A percentile compares a stretch with the other conserved stretches of the same genome.
phyloP scores from a whole-genome alignment of 139 green algal species.

The Chlamydomonas applanata region DNA sequence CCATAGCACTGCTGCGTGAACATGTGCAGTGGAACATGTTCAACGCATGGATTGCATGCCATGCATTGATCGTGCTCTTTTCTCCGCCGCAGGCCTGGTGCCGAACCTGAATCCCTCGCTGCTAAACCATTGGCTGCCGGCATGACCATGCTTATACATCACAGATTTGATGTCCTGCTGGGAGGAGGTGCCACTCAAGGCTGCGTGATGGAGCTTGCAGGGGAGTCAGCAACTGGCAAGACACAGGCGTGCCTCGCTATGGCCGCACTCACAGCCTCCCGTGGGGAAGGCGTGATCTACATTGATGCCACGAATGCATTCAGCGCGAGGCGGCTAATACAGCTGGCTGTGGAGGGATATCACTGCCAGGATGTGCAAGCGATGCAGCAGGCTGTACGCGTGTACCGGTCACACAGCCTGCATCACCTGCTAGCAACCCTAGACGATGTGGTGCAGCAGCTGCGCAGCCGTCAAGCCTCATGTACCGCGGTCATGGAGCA shows the following conservation, averaged over 20 bases:
- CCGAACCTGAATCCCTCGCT: background rate
- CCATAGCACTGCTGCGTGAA: too few species aligned
- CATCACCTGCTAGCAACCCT: background rate
- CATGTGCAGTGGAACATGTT: too few species aligned
- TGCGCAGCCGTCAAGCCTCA: too few species aligned
- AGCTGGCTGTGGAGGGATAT: conserved; percentile 9
- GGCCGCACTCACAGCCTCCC: conserved; percentile 32
- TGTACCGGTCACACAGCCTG: background rate
- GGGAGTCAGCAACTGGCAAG: conserved; percentile 56
- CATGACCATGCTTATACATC: background rate
- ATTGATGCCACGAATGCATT: conserved; percentile 56
- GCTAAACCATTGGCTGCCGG: background rate
- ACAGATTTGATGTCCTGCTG: conserved; percentile 55
- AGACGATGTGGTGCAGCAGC: background rate
- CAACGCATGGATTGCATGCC: too few species aligned
- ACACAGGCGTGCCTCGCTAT: conserved; percentile 52
- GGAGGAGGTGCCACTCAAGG: conserved; percentile 45
- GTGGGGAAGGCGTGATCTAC: conserved; percentile 37
- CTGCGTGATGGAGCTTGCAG: conserved; percentile 46
- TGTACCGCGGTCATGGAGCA: too few species aligned
- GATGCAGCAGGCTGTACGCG: background rate
- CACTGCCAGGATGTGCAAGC: too few species aligned
- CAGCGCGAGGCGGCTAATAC: conserved; percentile 9
- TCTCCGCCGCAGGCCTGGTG: background rate
- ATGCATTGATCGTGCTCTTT: too few species aligned